phyloP scores from a whole-genome alignment of 2,329 filamentous ascomycete genomes.

The Alternaria ethzedia region DNA sequence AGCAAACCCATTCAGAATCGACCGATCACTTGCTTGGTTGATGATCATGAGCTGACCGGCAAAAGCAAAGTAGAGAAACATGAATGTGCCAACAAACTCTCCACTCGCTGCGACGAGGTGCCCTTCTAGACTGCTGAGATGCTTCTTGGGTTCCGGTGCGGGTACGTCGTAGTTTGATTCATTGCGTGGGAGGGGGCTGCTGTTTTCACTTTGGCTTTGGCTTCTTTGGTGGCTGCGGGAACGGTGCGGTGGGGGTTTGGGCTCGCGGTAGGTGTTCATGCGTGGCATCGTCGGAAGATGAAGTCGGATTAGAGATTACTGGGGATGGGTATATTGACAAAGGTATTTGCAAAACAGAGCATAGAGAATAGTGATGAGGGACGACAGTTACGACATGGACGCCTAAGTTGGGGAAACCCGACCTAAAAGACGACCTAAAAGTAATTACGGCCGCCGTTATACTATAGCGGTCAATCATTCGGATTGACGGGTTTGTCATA shows the following conservation, averaged over 20 bases:
- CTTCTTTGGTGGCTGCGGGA: background rate
- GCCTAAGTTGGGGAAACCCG: background rate
- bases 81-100: conserved; percentile 42
- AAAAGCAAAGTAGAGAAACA: conserved; percentile 42
- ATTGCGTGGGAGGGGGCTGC: background rate
- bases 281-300: conserved; percentile 4
- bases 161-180: conserved; percentile 3
- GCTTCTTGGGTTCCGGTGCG: conserved; percentile 5
- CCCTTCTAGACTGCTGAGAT: conserved; percentile 16
- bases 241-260: conserved; percentile 10
- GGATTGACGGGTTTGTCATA: background rate
- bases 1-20: conserved; percentile 16
- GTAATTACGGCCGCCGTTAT: background rate
- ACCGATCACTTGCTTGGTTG: conserved; percentile 21
- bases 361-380: background rate
- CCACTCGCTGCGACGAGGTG: conserved; percentile 35
- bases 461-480: background rate
- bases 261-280: conserved; percentile 11
- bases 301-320: no score
- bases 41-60: conserved; percentile 35
- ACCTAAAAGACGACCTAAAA: background rate
- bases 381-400: background rate
- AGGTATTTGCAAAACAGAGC: background rate
- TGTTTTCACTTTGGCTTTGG: background rate
- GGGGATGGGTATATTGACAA: background rate